Conservation (phyloP, 495 filamentous ascomycete genomes). For the Lasiosphaeria miniovina region DNA sequence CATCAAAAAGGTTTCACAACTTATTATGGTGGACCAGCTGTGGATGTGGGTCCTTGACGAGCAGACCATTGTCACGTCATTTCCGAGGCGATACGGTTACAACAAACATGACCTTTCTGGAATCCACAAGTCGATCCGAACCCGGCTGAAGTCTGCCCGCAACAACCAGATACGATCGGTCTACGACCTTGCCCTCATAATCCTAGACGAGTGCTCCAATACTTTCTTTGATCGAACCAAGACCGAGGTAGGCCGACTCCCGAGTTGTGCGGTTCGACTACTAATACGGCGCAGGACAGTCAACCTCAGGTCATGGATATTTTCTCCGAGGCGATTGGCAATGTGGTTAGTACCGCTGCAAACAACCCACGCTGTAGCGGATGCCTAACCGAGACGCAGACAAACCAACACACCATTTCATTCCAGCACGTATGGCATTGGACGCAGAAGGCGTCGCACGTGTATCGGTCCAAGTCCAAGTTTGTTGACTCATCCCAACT, state of each 20-base stretch:
- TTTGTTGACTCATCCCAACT: slow-evolving; percentile 26
- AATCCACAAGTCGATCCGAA: slow-evolving; percentile 58
- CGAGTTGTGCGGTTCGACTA: neutral
- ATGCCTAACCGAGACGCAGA: slow-evolving; percentile 37
- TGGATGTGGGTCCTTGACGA: slow-evolving; percentile 73
- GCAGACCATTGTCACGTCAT: slow-evolving; percentile 63
- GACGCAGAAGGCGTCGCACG: slow-evolving; percentile 28
- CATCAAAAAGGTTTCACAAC: slow-evolving; percentile 50
- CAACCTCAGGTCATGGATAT: slow-evolving; percentile 67
- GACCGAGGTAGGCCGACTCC: slow-evolving; percentile 25
- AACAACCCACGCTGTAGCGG: neutral
- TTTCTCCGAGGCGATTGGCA: slow-evolving; percentile 54
- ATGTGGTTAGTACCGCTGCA: slow-evolving; percentile 26
- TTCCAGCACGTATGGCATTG: slow-evolving; percentile 37
- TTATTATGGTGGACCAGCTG: slow-evolving; percentile 74
- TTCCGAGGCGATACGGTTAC: slow-evolving; percentile 64
- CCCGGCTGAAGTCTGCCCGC: slow-evolving; percentile 23
- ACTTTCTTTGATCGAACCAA: slow-evolving; percentile 62
- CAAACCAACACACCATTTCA: slow-evolving; percentile 33
- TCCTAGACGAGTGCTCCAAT: slow-evolving; percentile 62
- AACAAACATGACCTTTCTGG: slow-evolving; percentile 65
- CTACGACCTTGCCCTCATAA: slow-evolving; percentile 63
- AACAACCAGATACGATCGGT: slow-evolving; percentile 63
- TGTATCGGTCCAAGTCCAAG: slow-evolving; percentile 29
- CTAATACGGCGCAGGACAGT: slow-evolving; percentile 38